These are phyloP conservation scores for Raphanus raphanistrum DNA, from an alignment of 345 rosid genomes.

Conservation along the genomic window DNA sequence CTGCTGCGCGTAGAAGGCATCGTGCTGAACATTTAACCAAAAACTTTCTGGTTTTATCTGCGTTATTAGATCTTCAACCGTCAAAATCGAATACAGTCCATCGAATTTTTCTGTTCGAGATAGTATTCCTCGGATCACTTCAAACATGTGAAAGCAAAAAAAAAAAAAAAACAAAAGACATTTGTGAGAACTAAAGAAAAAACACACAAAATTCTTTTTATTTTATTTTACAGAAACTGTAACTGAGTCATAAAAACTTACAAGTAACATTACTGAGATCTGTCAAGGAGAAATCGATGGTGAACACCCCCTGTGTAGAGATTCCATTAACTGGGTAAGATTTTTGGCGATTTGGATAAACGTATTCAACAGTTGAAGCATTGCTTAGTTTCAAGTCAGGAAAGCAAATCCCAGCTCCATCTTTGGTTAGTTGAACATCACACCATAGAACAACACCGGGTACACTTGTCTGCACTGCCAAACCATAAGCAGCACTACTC, in stretches of 20 bases:
- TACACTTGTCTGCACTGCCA: slow-evolving; percentile 41
- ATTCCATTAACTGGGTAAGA: slow-evolving; percentile 54
- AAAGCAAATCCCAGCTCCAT: slow-evolving; percentile 65
- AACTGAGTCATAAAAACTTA: slow-evolving; percentile 39
- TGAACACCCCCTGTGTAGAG: slow-evolving; percentile 52
- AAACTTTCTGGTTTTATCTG: slow-evolving; percentile 37
- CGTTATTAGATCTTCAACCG: slow-evolving; percentile 38
- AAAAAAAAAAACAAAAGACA: neutral
- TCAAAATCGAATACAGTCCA: slow-evolving; percentile 29
- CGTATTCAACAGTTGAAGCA: slow-evolving; percentile 1
- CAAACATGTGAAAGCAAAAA: neutral
- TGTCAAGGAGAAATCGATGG: slow-evolving; percentile 50
- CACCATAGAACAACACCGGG: slow-evolving; percentile 52
- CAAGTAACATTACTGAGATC: slow-evolving; percentile 30
- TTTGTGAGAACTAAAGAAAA: neutral
- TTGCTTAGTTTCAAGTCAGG: slow-evolving; percentile 55
- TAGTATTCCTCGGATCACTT: slow-evolving; percentile 8
- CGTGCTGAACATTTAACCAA: slow-evolving; percentile 85
- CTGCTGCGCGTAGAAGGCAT: slow-evolving; percentile 56
- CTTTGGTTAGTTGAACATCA: slow-evolving; percentile 84
- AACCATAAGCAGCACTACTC: no score
- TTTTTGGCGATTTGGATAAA: slow-evolving; percentile 12
- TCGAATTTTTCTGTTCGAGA: neutral
- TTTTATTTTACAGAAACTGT: neutral
- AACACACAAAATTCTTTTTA: neutral